These are phyloP conservation scores for Didymella lethalis DNA, from an alignment of 2,329 filamentous ascomycete species.

Conservation along the genomic window DNA sequence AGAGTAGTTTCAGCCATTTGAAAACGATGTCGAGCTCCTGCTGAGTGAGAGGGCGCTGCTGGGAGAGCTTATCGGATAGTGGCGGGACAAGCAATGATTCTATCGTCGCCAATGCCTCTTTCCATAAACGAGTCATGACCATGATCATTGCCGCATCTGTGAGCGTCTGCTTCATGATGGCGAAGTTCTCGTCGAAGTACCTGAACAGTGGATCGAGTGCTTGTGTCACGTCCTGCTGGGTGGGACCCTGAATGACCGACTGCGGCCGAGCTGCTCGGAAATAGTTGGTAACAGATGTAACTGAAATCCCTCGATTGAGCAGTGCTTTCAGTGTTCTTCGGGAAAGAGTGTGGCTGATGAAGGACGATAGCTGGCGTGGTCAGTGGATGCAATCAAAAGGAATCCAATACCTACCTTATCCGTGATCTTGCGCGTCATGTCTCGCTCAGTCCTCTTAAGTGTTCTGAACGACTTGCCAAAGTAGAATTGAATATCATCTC, in stretches of 20 bases:
- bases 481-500: constrained; percentile 98
- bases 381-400: constrained; percentile 18
- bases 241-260: constrained; percentile 63
- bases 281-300: constrained; percentile 77
- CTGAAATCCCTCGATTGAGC: constrained; percentile 74
- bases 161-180: constrained; percentile 96
- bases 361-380: constrained; percentile 75
- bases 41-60: constrained; percentile 81
- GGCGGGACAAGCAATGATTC: constrained; percentile 91
- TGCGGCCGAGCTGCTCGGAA: constrained; percentile 61
- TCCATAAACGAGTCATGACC: constrained; percentile 98
- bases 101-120: constrained; percentile 92
- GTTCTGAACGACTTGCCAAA: constrained; percentile 97
- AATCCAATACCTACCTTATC: constrained; percentile 73
- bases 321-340: constrained; percentile 78
- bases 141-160: constrained; percentile 97
- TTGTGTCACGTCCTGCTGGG: constrained; percentile 77
- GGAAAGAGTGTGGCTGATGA: constrained; percentile 90
- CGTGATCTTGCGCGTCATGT: constrained; percentile 98
- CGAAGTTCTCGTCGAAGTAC: constrained; percentile 99
- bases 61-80: constrained; percentile 90
- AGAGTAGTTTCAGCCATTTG: constrained; percentile 88
- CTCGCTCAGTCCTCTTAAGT: constrained; percentile 91
- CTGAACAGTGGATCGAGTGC: constrained; percentile 84
- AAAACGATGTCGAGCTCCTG: constrained; percentile 95